Conservation (phyloP, 306 rosid species). For the Quercus parvula region DNA sequence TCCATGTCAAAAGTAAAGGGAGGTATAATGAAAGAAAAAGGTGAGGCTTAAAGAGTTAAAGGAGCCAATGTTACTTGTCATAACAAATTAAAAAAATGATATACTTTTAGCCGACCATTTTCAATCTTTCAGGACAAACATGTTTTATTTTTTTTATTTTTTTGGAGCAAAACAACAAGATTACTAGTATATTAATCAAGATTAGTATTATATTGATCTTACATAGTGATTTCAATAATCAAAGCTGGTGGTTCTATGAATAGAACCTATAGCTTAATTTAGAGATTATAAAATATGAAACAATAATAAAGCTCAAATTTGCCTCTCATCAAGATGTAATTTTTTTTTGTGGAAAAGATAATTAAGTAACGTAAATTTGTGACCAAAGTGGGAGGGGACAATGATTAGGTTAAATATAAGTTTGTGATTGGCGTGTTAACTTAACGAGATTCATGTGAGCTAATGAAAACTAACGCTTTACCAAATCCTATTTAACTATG, state of each 20-base stretch:
- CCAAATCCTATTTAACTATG: constrained; percentile 8
- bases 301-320: background rate
- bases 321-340: background rate
- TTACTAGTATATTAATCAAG: background rate
- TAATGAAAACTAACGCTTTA: constrained; percentile 13
- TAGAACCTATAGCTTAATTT: background rate
- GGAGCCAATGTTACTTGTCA: constrained; percentile 4
- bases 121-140: background rate
- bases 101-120: constrained; percentile 41
- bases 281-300: constrained; percentile 5
- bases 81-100: background rate
- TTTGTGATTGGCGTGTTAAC: constrained; percentile 13
- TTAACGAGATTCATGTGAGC: constrained; percentile 37
- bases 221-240: background rate
- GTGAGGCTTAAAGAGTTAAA: background rate
- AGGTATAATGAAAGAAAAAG: constrained; percentile 24
- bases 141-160: background rate
- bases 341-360: too few relatives aligned
- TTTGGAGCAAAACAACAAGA: background rate
- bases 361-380: background rate
- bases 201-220: background rate
- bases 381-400: background rate
- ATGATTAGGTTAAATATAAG: background rate
- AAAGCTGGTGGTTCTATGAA: constrained; percentile 16
- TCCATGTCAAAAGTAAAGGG: constrained; percentile 2